A percentile compares a stretch with the other conserved stretches of the same genome.
Evolutionary conservation across 2,329 filamentous ascomycete genomes (phyloP).

Genomic region (Cladophialophora carrionii): DNA sequence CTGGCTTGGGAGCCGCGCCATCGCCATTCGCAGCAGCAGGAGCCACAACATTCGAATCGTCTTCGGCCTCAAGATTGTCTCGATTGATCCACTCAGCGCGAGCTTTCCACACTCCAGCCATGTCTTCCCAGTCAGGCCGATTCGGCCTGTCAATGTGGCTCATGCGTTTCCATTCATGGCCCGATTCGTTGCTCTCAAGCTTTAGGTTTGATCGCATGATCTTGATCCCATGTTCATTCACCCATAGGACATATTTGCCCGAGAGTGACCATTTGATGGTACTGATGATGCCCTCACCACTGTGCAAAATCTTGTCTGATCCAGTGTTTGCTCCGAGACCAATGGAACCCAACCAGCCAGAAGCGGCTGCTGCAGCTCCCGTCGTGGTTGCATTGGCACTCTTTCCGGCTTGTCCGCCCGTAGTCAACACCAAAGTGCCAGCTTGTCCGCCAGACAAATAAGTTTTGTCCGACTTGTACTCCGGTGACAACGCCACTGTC

Average conservation of each 20-base stretch:
- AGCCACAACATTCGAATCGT: slow-evolving; percentile 51
- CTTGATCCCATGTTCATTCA: slow-evolving; percentile 96
- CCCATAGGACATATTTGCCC: slow-evolving; percentile 90
- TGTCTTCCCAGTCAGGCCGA: slow-evolving; percentile 87
- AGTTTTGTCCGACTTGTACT: slow-evolving; percentile 84
- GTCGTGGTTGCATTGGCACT: slow-evolving; percentile 85
- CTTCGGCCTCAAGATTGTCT: slow-evolving; percentile 72
- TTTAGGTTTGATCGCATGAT: slow-evolving; percentile 91
- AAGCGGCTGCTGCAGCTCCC: slow-evolving; percentile 79
- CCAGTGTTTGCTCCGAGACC: slow-evolving; percentile 77
- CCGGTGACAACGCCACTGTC: slow-evolving; percentile 88
- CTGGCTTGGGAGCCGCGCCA: slow-evolving; percentile 48
- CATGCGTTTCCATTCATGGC: slow-evolving; percentile 91
- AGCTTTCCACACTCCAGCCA: slow-evolving; percentile 94
- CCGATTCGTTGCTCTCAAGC: slow-evolving; percentile 73
- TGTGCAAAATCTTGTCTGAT: slow-evolving; percentile 84
- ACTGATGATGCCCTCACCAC: slow-evolving; percentile 87
- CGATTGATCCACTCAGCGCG: slow-evolving; percentile 93
- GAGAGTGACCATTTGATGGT: slow-evolving; percentile 93
- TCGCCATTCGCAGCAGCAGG: slow-evolving; percentile 48
- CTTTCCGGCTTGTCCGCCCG: slow-evolving; percentile 75
- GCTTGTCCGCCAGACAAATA: slow-evolving; percentile 91
- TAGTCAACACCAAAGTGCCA: slow-evolving; percentile 83
- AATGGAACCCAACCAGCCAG: slow-evolving; percentile 88
- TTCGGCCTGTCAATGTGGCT: slow-evolving; percentile 89